phyloP scores from a whole-genome alignment of 2,329 filamentous ascomycete genomes.

The Fusarium albidum region DNA sequence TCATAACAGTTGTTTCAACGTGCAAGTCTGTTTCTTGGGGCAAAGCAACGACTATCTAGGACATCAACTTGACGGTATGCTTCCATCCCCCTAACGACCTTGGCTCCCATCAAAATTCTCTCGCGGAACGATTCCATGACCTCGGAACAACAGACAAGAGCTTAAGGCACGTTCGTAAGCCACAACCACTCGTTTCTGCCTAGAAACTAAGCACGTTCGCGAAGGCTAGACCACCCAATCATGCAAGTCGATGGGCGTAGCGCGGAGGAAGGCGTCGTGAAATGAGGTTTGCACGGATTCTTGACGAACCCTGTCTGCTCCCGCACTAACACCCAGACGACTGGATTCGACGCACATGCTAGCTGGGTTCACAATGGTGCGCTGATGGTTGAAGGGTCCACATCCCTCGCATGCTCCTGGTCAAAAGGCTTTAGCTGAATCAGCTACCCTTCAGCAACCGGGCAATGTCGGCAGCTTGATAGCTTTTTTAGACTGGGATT shows the following conservation, averaged over 20 bases:
- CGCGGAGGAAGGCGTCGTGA: slow-evolving; percentile 17
- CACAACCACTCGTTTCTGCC: slow-evolving; percentile 18
- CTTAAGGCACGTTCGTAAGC: not conserved
- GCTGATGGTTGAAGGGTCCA: slow-evolving; percentile 15
- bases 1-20: no score
- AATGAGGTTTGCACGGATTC: slow-evolving; percentile 35
- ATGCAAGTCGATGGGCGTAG: slow-evolving; percentile 17
- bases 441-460: slow-evolving; percentile 10
- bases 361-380: slow-evolving; percentile 12
- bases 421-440: slow-evolving; percentile 20
- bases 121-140: not conserved
- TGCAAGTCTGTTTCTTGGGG: no score
- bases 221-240: slow-evolving; percentile 17
- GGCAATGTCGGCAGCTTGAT: slow-evolving; percentile 12
- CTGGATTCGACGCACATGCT: slow-evolving; percentile 31
- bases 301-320: slow-evolving; percentile 35
- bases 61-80: not conserved
- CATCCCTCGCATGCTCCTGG: slow-evolving; percentile 12
- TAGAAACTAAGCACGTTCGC: not conserved
- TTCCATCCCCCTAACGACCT: not conserved
- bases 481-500: not conserved
- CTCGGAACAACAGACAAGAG: not conserved
- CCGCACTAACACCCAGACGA: slow-evolving; percentile 38
- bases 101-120: not conserved
- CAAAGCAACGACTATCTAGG: not conserved